Base-by-base conservation (phyloP, 352 stramenopile genomes). In the Globisporangium paddicum region DNA sequence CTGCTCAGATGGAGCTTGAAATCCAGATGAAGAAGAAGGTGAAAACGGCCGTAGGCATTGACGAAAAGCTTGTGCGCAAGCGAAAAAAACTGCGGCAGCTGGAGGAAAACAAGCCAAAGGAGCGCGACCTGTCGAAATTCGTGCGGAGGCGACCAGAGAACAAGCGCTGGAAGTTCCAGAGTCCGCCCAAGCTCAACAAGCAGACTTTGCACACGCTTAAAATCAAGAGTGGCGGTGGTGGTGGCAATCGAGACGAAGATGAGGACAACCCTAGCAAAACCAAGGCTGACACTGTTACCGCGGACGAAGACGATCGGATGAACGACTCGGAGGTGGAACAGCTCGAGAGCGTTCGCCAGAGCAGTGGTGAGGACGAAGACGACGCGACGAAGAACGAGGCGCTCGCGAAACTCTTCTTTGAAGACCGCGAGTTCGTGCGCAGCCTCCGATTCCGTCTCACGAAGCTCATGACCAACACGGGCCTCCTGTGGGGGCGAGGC, bases 401-500 rank as follows among this genome's bases (percentile, higher is more conserved):
- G 38, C 68, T 89, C n/a, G 73, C 76, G 1, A 72, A 77, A 8
- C 26, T 90, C 5, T 87, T 89, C 51, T 89, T 87, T 35, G 71
- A 89, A 25, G 74, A 90, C 51, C 72, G 81, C 0, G 79, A 79
- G 57, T 78, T 86, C 40, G 72, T 88, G 56, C 72, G 73, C 41
- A 87, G 77, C 35, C 67, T 86, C 58, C 81, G 82, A 16, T 92
- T 95, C 56, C 66, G 77, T 28, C 75, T 71, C 11, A 77, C 82
- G 2, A 69, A 79, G 28, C 63, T 94, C 30, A 93, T 95, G 75
- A 73, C 74, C 52, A 98, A 98, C 71, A 98, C 90, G 6, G 87
- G 82, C 2, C 82, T 78, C 16, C 69, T 98, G 0, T 98, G 94
- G 94, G 92, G 92, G 3, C 75, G 89, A 38, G 80, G 88, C 37